Evolutionary conservation across 768 basidiomycete species (phyloP), one percentile per base, ranked within the genome.

Genomic region (Collybia nuda): DNA sequence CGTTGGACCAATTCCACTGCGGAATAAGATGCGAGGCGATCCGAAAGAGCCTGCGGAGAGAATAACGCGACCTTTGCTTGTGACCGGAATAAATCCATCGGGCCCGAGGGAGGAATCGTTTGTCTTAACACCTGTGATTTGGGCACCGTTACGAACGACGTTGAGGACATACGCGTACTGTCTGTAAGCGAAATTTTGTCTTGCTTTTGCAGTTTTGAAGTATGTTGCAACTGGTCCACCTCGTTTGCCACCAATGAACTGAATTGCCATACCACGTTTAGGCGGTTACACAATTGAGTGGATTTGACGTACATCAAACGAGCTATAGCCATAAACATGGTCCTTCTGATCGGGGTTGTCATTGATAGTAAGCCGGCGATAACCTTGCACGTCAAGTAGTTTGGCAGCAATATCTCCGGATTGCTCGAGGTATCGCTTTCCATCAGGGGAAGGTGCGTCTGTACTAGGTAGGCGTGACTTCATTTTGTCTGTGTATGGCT

Each of bases 171-270:
- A 66, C 17, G 73, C 74, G 57, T 79, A 74, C 47, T 76, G 70
- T 56, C 68, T 75, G 67, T 77, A 75, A 1, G 68, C 70, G 54
- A 84, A 74, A 67, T 84, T 84, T 6, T 67, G 59, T 22, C 84
- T 77, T 11, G 71, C 67, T 47, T 67, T 66, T 4, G 84, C 80
- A n/a, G 82, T 78, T 49, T 77, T 73, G 60, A 79, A 76, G 66
- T 85, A 86, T 3, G 81, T 82, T 6, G 78, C 76, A 15, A 84
- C 79, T 8, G 82, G 79, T 0, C 83, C 84, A 8, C 73, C 79
- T 43, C 77, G 76, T 52, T 75, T 75, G 17, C 77, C 76, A 37
- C 67, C 63, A 11, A 74, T 52, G 62, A 75, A 77, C 74, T 76
- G 45, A 4, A 5, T 32, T 4, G 32, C 14, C 14, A 36, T 28